phyloP scores from a whole-genome alignment of 2,329 filamentous ascomycete species.

The Ceratocystis lukuohia region DNA sequence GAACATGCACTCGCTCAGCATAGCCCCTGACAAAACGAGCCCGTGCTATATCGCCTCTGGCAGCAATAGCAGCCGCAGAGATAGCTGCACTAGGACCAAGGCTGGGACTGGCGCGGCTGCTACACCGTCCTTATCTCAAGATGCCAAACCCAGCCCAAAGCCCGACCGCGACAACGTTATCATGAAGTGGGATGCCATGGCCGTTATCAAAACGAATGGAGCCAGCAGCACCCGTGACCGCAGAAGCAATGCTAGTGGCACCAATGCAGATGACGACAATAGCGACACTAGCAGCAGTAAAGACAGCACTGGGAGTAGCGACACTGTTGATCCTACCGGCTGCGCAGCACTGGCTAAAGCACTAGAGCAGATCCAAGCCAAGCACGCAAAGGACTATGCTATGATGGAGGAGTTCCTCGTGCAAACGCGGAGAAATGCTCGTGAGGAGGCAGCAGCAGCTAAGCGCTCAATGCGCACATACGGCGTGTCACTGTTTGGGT shows the following conservation, averaged over 20 bases:
- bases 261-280: neutral
- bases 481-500: constrained; percentile 1
- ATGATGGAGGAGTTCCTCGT: constrained; percentile 1
- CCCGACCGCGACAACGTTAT: neutral
- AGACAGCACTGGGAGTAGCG: neutral
- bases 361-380: neutral
- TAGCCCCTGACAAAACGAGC: neutral
- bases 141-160: neutral
- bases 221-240: neutral
- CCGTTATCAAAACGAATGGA: neutral
- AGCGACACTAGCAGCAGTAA: neutral
- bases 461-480: constrained; percentile 4
- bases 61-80: neutral
- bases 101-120: no score
- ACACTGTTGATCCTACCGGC: neutral
- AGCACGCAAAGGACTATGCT: neutral
- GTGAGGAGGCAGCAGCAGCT: neutral
- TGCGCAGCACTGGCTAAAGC: neutral
- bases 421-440: neutral
- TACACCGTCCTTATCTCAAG: neutral
- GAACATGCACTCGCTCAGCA: neutral
- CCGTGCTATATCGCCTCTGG: neutral
- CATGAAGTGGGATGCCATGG: neutral
- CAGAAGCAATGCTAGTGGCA: neutral
- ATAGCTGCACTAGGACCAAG: neutral